phyloP scores from a whole-genome alignment of 148 eudicot species.

The Mesembryanthemum crystallinum region DNA sequence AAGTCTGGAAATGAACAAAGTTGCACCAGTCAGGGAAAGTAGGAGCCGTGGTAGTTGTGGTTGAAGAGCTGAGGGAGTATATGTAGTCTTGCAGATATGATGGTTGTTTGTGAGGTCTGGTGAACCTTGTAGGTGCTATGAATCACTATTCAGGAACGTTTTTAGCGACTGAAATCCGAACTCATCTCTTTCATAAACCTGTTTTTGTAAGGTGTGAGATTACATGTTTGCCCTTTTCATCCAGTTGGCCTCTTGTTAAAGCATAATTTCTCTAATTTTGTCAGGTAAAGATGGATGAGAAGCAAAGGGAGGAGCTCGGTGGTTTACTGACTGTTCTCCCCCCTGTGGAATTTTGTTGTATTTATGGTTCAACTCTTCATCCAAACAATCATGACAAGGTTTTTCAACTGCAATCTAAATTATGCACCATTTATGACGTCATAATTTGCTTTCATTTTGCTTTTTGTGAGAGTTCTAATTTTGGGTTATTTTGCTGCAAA shows the following conservation, averaged over 20 bases:
- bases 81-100: too few relatives aligned
- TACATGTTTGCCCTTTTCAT: neutral
- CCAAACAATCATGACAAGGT: conserved; percentile 81
- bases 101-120: too few relatives aligned
- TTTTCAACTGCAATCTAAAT: conserved; percentile 9
- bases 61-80: too few relatives aligned
- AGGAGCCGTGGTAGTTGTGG: too few relatives aligned
- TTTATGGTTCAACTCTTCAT: conserved; percentile 88
- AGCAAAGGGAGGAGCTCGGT: conserved; percentile 38
- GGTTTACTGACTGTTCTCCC: conserved; percentile 76
- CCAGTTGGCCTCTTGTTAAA: neutral
- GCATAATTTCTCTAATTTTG: neutral
- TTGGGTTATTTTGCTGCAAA: conserved; percentile 5
- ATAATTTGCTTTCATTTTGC: neutral
- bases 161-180: neutral
- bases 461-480: neutral
- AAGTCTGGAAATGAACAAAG: too few relatives aligned
- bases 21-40: too few relatives aligned
- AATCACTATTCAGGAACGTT: neutral
- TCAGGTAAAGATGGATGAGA: conserved; percentile 35
- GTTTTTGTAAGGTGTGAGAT: neutral
- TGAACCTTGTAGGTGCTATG: too few relatives aligned
- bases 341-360: conserved; percentile 85
- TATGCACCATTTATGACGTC: neutral
- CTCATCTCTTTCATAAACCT: neutral